Evolutionary conservation across 805 yeast species (phyloP), one percentile per base, ranked within the genome.

Genomic region (Kockiozyma suomiensis): DNA sequence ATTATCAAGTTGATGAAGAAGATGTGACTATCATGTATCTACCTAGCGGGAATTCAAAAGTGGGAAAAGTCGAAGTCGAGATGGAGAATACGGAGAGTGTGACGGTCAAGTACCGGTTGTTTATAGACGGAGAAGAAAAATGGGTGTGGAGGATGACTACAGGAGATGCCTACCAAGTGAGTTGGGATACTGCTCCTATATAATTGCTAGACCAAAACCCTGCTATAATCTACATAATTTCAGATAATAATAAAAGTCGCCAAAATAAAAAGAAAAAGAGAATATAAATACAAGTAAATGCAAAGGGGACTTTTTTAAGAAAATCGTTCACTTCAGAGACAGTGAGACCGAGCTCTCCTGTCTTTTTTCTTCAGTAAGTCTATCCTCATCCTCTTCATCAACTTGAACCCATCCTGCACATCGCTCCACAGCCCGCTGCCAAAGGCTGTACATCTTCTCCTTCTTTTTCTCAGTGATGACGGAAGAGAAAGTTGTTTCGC

Each of bases 361-460:
- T 17, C 15, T 32, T 43, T 43, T 53, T 45, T 61, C 65, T 48
- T 58, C 55, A 12, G 50, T 28, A 17, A 49, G 6, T 4, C 17
- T 40, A n/a, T 50, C 54, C 40, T 58, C 56, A 15, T 50, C 64
- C n/a, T 59, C 64, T 8, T 55, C 57, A 10, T 6, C 54, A 23
- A 59, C 66, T 50, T 70, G 70, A 28, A 88, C 77, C 98, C 98
- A 92, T 47, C 90, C 92, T 63, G 76, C 81, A 32, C 96, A 87
- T 69, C 96, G 81, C 69, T 83, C 85, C 21, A 92, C 84, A 1
- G 96, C 98, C 47, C 82, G 81, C 70, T 88, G 89, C 98, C 98
- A 92, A 66, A 86, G 76, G 52, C 76, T 77, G 88, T 93, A 88
- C 67, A 75, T 75, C 66, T 76, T 79, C 59, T 85, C 79, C 69